phyloP scores from a whole-genome alignment of 1,284 basidiomycete genomes.

The Ceratobasidium sp. region DNA sequence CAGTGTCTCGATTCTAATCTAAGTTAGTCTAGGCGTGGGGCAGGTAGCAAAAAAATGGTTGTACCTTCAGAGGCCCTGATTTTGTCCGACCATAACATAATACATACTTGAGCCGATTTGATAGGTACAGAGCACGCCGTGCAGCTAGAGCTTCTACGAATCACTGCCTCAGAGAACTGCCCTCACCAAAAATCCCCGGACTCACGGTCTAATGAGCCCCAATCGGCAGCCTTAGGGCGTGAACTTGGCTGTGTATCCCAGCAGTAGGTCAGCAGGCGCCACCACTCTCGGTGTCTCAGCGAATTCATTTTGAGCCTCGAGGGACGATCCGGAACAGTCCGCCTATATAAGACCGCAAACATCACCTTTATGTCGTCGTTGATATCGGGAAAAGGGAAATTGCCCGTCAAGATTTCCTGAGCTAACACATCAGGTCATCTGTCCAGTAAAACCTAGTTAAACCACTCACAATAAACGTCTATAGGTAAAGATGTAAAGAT shows the following conservation, averaged over 20 bases:
- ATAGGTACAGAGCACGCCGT: constrained; percentile 19
- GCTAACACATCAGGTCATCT: no score
- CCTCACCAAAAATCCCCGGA: no score
- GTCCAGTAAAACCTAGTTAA: not conserved
- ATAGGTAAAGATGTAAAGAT: not conserved
- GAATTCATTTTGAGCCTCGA: not conserved
- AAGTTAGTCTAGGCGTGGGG: no score
- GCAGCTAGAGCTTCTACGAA: constrained; percentile 40
- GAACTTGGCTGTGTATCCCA: not conserved
- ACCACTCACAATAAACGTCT: not conserved
- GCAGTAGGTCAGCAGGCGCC: not conserved
- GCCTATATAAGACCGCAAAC: not conserved
- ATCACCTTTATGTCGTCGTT: not conserved
- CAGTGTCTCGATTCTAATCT: constrained; percentile 34
- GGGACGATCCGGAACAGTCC: not conserved
- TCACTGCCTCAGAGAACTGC: no score
- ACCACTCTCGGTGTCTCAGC: not conserved
- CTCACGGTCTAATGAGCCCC: not conserved
- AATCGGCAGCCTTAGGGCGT: not conserved
- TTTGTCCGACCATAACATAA: not conserved
- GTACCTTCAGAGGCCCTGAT: constrained; percentile 9
- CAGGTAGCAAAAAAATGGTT: no score
- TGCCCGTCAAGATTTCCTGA: not conserved
- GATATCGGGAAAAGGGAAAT: not conserved
- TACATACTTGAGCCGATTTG: not conserved